Base-by-base conservation (phyloP, 148 eudicot genomes). In the Rhododendron griersonianum region DNA sequence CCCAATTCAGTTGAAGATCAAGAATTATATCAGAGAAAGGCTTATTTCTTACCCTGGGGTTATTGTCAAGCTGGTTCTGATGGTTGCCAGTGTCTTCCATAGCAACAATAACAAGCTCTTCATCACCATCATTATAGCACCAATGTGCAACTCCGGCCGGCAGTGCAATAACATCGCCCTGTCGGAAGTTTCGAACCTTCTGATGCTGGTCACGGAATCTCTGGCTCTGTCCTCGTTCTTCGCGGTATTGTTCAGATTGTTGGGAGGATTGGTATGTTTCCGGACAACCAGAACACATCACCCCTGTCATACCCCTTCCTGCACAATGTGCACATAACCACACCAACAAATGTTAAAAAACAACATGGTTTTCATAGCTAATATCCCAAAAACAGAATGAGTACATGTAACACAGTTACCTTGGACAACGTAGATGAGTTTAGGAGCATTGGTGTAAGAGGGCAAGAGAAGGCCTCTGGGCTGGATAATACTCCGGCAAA, bases 141-240 rank as follows among this genome's bases (percentile, higher is more conserved):
- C 99, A 96, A 83, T 90, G 94, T 14, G 95, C 91, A 8, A 90
- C 89, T 81, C 98, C 99, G 0, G 97, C 92, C 0, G 96, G 97
- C 30, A 92, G 25, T 0, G 94, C 97, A 2, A 95, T 10, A 48
- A 93, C 55, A 28, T 96, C 96, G 9, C 99, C 99, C 75, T 90
- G 83, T 8, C 89, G 85, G 89, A 93, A 88, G 5, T 85, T 90
- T 14, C 89, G 80, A 78, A 96, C 85, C 86, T 91, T 92, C 91
- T 96, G 98, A 86, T 95, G 99, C 28, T 87, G 87, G 86, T 96
- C 98, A n/a, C 86, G 87, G 91, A 77, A 87, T 44, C 85, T 79
- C 74, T 63, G 84, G 16, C 93, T 18, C 48, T 55, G 45, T 75
- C 48, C 39, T 39, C 23, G 2, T 6, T 21, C 80, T 61, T 74